Base-by-base conservation (phyloP, 2,329 filamentous ascomycete genomes). In the Talaromyces sp. region DNA sequence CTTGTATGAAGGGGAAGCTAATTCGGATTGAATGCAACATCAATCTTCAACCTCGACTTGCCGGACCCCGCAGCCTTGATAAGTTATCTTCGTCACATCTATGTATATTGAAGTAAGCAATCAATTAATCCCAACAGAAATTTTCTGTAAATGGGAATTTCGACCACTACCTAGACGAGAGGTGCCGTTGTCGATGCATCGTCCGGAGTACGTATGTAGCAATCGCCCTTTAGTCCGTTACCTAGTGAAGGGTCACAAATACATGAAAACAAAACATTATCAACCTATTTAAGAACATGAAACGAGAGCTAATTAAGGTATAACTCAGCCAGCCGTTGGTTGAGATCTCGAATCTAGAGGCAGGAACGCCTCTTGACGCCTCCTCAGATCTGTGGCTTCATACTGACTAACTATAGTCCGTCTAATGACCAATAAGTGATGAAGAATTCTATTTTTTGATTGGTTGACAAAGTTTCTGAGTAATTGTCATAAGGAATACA, bases 31-130 rank as follows among this genome's bases (percentile, higher is more conserved):
- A 7, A 56, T 56, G 52, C 52, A 56, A 56, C 52, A 11, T 37
- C 33, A 56, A 56, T n/a, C 52, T 56, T 56, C 52, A 56, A 22
- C 33, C n/a, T 56, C 52, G n/a, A 56, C n/a, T 39, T 24, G 33
- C 52, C 52, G 33, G 33, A 56, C 52, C 52, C 52, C 52, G 33
- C 52, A 37, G 52, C 33, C 33, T 14, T 56, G 52, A 56, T 60
- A 47, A 45, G n/a, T 45, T 45, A 60, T 60, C 41, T 60, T 43
- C 24, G 14, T 33, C 22, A 24, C 39, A 13, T 60, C 14, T 47
- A 13, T 9, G 1, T 41, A 45, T 13, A 45, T 45, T 19, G 33
- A 9, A 13, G 22, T 45, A n/a, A 60, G 14, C 13, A 10, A 1
- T 9, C 16, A 39, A 9, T 10, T 22, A 13, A 24, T 52, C n/a